phyloP scores from a whole-genome alignment of 2,329 filamentous ascomycete genomes.

The Colletotrichum sp. region DNA sequence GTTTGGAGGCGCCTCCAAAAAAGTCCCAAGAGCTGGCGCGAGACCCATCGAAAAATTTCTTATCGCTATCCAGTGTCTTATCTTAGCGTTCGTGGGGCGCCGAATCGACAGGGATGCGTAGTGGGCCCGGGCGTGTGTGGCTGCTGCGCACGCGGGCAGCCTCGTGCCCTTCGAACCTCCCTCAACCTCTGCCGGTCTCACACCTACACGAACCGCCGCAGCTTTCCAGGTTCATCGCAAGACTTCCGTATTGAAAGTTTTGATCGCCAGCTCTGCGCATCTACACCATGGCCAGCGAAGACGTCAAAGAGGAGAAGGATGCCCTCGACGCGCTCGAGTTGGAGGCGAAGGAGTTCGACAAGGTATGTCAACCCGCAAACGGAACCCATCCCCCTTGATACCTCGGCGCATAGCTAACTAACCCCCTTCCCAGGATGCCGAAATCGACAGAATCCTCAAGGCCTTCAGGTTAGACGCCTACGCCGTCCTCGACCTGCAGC shows the following conservation, averaged over 20 bases:
- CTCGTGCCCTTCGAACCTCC: background rate
- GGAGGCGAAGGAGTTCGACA: constrained; percentile 90
- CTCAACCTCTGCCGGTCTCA: background rate
- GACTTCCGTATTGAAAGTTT: background rate
- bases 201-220: background rate
- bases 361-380: constrained; percentile 54
- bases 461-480: constrained; percentile 85
- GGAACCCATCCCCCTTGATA: background rate
- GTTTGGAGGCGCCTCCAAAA: background rate
- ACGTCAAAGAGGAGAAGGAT: constrained; percentile 67
- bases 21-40: background rate
- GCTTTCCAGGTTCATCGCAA: background rate
- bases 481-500: constrained; percentile 92
- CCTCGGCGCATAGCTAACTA: background rate
- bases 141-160: background rate
- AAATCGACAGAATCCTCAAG: constrained; percentile 92
- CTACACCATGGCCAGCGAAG: constrained; percentile 40
- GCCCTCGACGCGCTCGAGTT: constrained; percentile 81
- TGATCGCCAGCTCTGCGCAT: background rate
- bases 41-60: constrained; percentile 20
- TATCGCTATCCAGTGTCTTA: constrained; percentile 14
- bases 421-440: constrained; percentile 70
- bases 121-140: background rate
- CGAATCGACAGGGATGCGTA: background rate
- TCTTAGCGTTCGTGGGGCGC: constrained; percentile 15